These are phyloP conservation scores for Ceriops zippeliana DNA, from an alignment of 345 rosid species.

Conservation along the genomic window DNA sequence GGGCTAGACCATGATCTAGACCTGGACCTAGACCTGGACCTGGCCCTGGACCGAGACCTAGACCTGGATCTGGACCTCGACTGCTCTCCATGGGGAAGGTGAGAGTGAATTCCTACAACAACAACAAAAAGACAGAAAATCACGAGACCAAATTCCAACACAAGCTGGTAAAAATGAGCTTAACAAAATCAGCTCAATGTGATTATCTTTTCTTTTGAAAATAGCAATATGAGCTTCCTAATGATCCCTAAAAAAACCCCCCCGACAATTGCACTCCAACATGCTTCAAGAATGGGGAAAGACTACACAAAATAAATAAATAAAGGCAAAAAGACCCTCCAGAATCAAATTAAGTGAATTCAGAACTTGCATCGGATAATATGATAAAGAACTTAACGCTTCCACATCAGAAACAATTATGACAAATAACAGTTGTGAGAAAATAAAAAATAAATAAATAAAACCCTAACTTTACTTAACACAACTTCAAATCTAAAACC, in stretches of 20 bases:
- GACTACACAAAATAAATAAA: too few species aligned
- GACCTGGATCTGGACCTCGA: constrained; percentile 34
- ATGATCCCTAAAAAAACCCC: too few species aligned
- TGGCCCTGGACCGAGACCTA: constrained; percentile 25
- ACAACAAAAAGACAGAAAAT: background rate
- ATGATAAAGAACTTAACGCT: background rate
- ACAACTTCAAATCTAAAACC: background rate
- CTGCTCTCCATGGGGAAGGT: constrained; percentile 65
- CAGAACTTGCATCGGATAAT: too few species aligned
- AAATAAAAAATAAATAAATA: background rate
- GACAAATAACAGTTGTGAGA: background rate
- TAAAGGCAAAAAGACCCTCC: too few species aligned
- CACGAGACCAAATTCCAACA: background rate
- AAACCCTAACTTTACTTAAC: background rate
- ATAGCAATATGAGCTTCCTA: too few species aligned
- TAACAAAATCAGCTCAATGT: too few species aligned
- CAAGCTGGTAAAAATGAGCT: background rate
- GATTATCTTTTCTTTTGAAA: too few species aligned
- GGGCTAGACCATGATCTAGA: constrained; percentile 62
- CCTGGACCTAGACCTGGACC: constrained; percentile 52
- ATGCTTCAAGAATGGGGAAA: too few species aligned
- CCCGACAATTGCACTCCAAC: too few species aligned
- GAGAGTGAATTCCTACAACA: constrained; percentile 50
- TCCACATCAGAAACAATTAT: background rate
- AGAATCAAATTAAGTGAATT: too few species aligned